Percentiles rank a stretch among this genome's conserved stretches.
phyloP scores from a whole-genome alignment of 768 basidiomycete genomes.

The Pholiota conissans region DNA sequence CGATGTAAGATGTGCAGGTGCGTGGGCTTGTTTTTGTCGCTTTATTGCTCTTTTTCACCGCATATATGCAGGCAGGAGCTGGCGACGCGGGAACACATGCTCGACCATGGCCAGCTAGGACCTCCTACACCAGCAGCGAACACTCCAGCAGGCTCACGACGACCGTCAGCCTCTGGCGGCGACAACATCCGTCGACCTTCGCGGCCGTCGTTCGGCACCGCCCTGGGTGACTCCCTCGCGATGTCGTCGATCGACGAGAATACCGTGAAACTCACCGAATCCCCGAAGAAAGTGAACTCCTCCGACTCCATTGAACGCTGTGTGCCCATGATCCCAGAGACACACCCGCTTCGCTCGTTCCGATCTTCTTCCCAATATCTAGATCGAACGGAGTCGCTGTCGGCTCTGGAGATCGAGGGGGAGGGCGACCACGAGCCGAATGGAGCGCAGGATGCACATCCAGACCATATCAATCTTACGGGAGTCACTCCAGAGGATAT shows the following conservation, averaged over 20 bases:
- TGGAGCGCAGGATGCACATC: not conserved
- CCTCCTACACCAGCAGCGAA: slow-evolving; percentile 57
- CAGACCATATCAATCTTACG: slow-evolving; percentile 3
- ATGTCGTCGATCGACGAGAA: slow-evolving; percentile 40
- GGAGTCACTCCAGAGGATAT: slow-evolving; percentile 15
- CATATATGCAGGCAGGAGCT: slow-evolving; percentile 69
- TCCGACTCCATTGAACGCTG: slow-evolving; percentile 8
- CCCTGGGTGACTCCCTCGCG: slow-evolving; percentile 33
- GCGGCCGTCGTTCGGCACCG: slow-evolving; percentile 13
- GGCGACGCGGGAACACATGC: slow-evolving; percentile 91
- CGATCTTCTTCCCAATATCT: slow-evolving; percentile 9
- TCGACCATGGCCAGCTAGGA: slow-evolving; percentile 82
- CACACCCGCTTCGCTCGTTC: slow-evolving; percentile 9
- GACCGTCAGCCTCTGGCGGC: slow-evolving; percentile 16
- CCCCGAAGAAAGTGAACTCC: not conserved
- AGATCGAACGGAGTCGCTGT: slow-evolving; percentile 41
- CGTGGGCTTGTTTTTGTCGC: slow-evolving; percentile 12
- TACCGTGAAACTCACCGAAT: not conserved
- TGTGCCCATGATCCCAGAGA: slow-evolving; percentile 1
- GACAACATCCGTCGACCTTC: not conserved
- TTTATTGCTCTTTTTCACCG: not conserved
- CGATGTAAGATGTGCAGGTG: slow-evolving; percentile 92
- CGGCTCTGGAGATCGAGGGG: slow-evolving; percentile 49
- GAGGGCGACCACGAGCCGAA: slow-evolving; percentile 23
- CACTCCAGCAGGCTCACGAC: slow-evolving; percentile 48